Evolutionary conservation across 306 rosid genomes (phyloP), one percentile per base, ranked within the genome.

Genomic region (Leucaena leucocephala): DNA sequence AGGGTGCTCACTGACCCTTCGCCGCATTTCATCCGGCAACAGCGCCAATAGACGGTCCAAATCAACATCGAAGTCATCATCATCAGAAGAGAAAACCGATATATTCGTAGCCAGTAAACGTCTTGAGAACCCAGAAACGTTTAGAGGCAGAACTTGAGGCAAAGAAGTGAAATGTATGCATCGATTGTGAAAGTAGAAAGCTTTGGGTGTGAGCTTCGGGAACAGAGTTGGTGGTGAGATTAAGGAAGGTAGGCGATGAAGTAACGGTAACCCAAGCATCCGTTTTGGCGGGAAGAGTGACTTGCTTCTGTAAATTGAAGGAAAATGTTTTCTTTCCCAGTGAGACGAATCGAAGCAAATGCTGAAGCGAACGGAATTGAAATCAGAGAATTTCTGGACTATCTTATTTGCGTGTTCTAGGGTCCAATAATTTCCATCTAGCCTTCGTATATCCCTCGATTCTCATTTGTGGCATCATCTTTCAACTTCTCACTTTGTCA

Each of bases 21-120:
- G 87, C 86, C 96, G 87, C 96, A 95, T 92, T 82, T 90, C 92
- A 71, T 88, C 98, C 13, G 96, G 97, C 71, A 92, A 85, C 13
- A 95, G 88, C 6, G 84, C 86, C 89, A 95, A 72, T 10, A 95
- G 84, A 22, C 94, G 94, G 74, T 82, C 94, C 59, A 92, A 75
- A 81, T 95, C 98, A 16, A 79, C 94, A 13, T 87, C 92, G 10
- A 73, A 80, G 9, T 89, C 98, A 44, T 86, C 98, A n/a, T 87
- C 93, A 4, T 69, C 71, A 63, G 73, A 79, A 79, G 86, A 14
- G 44, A 49, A 68, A 27, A 45, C 76, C 8, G 88, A 52, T 22
- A 87, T 54, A 19, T 33, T 39, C 45, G 67, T 69, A 78, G 82
- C 73, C 68, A 68, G 74, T 16, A 68, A 84, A 38, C 71, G 75